These are phyloP conservation scores for Phytopythium litorale DNA, from an alignment of 352 stramenopile species.

Conservation along the genomic window DNA sequence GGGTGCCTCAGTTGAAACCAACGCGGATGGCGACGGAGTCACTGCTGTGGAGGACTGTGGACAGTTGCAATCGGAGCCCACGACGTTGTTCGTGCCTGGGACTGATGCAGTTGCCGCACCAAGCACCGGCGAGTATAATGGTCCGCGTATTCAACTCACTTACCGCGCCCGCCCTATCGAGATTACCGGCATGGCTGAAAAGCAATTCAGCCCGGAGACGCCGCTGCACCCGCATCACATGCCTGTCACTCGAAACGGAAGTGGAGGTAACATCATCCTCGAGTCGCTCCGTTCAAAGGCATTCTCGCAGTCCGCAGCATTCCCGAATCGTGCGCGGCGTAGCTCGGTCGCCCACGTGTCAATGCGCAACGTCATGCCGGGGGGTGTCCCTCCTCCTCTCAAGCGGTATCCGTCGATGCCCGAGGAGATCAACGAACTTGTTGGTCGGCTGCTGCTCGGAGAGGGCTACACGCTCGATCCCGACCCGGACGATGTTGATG, in stretches of 20 bases:
- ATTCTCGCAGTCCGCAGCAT: not conserved
- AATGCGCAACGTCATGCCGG: not conserved
- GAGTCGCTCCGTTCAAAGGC: not conserved
- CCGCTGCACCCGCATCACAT: no score
- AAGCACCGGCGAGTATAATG: not conserved
- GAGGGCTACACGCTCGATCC: constrained; percentile 39
- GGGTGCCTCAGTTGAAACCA: not conserved
- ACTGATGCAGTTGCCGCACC: not conserved
- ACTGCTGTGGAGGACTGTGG: not conserved
- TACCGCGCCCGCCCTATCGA: not conserved
- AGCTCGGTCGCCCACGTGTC: not conserved
- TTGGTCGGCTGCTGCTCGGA: constrained; percentile 42
- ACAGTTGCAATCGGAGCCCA: not conserved
- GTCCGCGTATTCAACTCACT: not conserved
- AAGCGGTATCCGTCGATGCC: constrained; percentile 31
- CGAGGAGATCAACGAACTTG: constrained; percentile 38
- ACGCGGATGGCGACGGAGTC: not conserved
- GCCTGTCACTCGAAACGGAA: not conserved
- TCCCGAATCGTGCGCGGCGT: not conserved
- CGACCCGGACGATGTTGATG: constrained; percentile 15
- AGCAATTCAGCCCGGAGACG: no score
- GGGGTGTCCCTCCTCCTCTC: constrained; percentile 4
- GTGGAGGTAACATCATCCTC: not conserved
- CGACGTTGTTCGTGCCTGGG: not conserved
- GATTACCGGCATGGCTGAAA: not conserved